A percentile compares a stretch with the other conserved stretches of the same genome.
These are phyloP conservation scores for Hydrangea macrophylla DNA, from an alignment of 148 eudicot species.

Conservation along the genomic window DNA sequence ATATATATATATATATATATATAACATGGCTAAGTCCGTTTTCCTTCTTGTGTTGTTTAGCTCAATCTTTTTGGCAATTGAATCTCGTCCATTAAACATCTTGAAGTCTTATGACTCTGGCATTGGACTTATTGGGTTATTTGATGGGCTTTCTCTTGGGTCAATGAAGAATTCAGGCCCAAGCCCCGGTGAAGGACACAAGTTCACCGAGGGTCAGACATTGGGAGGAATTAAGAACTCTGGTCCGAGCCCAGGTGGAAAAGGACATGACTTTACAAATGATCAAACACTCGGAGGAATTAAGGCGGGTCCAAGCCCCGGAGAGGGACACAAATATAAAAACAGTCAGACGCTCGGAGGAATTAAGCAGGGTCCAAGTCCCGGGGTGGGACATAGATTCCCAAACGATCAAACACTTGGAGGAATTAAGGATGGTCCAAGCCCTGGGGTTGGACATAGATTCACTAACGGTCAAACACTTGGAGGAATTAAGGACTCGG, in stretches of 20 bases:
- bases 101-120: background rate
- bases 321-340: background rate
- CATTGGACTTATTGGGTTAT: background rate
- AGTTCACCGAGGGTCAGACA: background rate
- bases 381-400: background rate
- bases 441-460: conserved; percentile 19
- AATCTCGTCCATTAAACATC: conserved; percentile 17
- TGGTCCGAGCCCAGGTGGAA: background rate
- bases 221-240: background rate
- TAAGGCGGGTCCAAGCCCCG: background rate
- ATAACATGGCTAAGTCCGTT: background rate
- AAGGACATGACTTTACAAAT: background rate
- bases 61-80: background rate
- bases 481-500: background rate
- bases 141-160: conserved; percentile 15
- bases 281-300: background rate
- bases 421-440: conserved; percentile 8
- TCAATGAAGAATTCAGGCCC: conserved; percentile 20
- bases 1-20: background rate
- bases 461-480: background rate
- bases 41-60: background rate
- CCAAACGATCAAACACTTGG: background rate
- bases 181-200: conserved; percentile 20
- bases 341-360: background rate
- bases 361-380: background rate